These are phyloP conservation scores for Capronia americana DNA, from an alignment of 2,329 filamentous ascomycete genomes.

Conservation along the genomic window DNA sequence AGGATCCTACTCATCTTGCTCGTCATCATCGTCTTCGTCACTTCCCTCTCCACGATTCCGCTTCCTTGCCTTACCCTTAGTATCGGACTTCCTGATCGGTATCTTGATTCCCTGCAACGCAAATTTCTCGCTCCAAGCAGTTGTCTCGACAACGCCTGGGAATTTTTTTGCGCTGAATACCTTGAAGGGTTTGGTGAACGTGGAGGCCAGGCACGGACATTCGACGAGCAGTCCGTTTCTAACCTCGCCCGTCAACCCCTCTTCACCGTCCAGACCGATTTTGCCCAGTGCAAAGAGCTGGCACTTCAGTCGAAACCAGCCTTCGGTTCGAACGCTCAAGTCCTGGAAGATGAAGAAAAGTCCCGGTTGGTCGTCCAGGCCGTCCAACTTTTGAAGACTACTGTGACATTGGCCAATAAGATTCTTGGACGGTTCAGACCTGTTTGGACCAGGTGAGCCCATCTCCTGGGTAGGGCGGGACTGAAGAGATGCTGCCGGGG, in stretches of 20 bases:
- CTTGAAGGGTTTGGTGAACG: slow-evolving; percentile 87
- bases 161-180: slow-evolving; percentile 99
- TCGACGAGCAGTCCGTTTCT: slow-evolving; percentile 25
- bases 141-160: slow-evolving; percentile 94
- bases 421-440: slow-evolving; percentile 67
- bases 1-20: slow-evolving; percentile 1
- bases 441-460: slow-evolving; percentile 10
- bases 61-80: slow-evolving; percentile 53
- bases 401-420: slow-evolving; percentile 90
- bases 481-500: slow-evolving; percentile 7
- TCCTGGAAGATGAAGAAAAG: slow-evolving; percentile 98
- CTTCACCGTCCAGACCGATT: slow-evolving; percentile 18
- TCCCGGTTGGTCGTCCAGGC: slow-evolving; percentile 79
- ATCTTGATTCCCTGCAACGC: slow-evolving; percentile 95
- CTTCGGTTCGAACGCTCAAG: slow-evolving; percentile 90
- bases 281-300: slow-evolving; percentile 84
- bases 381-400: slow-evolving; percentile 82
- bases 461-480: slow-evolving; percentile 31
- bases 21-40: slow-evolving; percentile 18
- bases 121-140: slow-evolving; percentile 87
- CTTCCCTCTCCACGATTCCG: slow-evolving; percentile 39
- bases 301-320: slow-evolving; percentile 80
- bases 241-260: not conserved
- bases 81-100: slow-evolving; percentile 83
- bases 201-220: slow-evolving; percentile 76